Evolutionary conservation across 345 rosid species (phyloP), one percentile per base, ranked within the genome.

Genomic region (rapeseed (Brassica napus)): DNA sequence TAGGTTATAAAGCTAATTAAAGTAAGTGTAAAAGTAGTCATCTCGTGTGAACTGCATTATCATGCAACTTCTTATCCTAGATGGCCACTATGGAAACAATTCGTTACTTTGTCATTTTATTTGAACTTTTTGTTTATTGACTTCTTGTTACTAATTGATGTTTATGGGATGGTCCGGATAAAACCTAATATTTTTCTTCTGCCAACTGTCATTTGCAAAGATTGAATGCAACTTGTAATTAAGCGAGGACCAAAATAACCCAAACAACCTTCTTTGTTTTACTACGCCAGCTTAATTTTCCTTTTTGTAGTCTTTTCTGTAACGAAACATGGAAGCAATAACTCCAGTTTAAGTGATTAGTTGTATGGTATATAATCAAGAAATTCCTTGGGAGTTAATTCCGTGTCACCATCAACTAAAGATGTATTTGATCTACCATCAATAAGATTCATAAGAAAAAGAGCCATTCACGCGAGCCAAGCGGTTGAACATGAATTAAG

Each of bases 71-170:
- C 82, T 26, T 57, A 71, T 82, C 78, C 72, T 75, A 77, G 85
- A 70, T 77, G 24, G 78, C 85, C 85, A 83, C 68, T 79, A 79
- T 83, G 88, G 84, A 79, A 76, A 68, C 83, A 80, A 34, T 60
- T 32, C 32, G 16, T 66, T 61, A 34, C 59, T 68, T 79, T 73
- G 4, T 66, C 75, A 32, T 30, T 47, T 47, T 77, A 15, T 52
- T 44, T 30, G 15, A 44, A 12, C 30, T 12, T 21, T 62, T 69
- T 49, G 18, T 39, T 34, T 63, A 34, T 32, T 61, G 63, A 60
- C 37, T 47, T 69, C 10, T 49, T 54, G 62, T 77, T 77, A 47
- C 8, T 47, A n/a, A 69, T 47, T 77, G 80, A 69, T 77, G 69
- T 69, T 32, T 59, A 68, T 7, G 44, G 58, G 24, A 59, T 76